A percentile compares a stretch with the other conserved stretches of the same genome.
Conservation (phyloP, 306 rosid species). For the Luffa acutangula region DNA sequence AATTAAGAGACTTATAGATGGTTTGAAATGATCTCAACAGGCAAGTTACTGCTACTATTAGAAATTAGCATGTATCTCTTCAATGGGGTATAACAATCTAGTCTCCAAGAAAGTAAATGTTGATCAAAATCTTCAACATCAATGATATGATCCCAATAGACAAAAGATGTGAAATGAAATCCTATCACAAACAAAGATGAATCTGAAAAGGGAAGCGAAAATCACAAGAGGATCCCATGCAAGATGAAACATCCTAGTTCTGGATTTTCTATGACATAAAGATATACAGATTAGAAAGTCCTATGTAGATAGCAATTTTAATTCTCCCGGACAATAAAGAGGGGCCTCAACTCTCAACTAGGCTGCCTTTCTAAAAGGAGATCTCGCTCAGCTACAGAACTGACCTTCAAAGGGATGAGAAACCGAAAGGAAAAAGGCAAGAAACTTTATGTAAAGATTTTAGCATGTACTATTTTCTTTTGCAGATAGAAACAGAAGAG, state of each 20-base stretch:
- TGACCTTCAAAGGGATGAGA: background rate
- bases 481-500: background rate
- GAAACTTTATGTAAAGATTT: background rate
- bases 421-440: background rate
- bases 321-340: background rate
- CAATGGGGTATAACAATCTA: background rate
- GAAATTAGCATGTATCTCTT: background rate
- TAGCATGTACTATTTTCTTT: background rate
- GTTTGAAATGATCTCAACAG: background rate
- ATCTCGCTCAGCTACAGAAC: background rate
- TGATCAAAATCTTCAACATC: background rate
- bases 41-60: background rate
- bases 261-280: background rate
- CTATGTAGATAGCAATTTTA: background rate
- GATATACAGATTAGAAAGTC: background rate
- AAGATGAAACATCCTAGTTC: background rate
- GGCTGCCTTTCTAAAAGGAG: background rate
- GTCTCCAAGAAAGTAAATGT: background rate
- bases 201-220: background rate
- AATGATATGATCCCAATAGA: background rate
- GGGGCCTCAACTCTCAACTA: background rate
- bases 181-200: background rate
- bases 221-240: background rate
- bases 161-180: background rate
- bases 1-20: background rate